Percentiles rank a stretch among this genome's conserved stretches.
Conservation (phyloP, 306 rosid species). For the Pyrus bretschneideri region DNA sequence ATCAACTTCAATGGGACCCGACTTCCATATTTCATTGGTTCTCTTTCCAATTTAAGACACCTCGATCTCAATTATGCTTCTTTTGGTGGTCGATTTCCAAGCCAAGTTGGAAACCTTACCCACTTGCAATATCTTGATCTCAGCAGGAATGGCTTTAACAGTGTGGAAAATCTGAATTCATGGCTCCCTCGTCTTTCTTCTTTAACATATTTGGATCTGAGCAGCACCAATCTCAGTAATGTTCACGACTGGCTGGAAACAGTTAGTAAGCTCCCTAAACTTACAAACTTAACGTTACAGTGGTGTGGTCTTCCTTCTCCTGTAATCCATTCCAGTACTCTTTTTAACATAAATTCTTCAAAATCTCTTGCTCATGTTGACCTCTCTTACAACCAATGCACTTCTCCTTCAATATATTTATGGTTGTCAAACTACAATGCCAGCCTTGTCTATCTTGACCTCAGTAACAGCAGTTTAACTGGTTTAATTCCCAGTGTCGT, state of each 20-base stretch:
- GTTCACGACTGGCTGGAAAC: neutral
- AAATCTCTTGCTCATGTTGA: neutral
- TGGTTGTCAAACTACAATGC: neutral
- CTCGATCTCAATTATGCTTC: neutral
- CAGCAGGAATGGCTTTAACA: neutral
- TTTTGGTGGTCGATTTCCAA: neutral
- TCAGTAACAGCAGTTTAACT: rapidly evolving
- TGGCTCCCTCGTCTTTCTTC: constrained; percentile 7
- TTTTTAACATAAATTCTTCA: neutral
- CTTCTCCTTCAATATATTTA: neutral
- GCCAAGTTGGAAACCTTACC: neutral
- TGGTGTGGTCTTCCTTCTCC: neutral
- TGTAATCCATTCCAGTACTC: neutral
- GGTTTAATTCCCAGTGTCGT: too few species aligned
- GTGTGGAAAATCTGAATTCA: neutral
- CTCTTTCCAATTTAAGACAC: neutral
- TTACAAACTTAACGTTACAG: neutral
- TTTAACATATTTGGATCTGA: neutral
- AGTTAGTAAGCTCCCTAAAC: neutral
- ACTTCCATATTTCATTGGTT: neutral
- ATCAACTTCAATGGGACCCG: too few species aligned
- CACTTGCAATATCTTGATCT: neutral
- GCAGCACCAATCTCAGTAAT: rapidly evolving
- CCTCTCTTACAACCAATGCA: neutral
- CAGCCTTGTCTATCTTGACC: too few species aligned